phyloP scores from a whole-genome alignment of 2,329 filamentous ascomycete genomes.

The Zymoseptoria brevis region DNA sequence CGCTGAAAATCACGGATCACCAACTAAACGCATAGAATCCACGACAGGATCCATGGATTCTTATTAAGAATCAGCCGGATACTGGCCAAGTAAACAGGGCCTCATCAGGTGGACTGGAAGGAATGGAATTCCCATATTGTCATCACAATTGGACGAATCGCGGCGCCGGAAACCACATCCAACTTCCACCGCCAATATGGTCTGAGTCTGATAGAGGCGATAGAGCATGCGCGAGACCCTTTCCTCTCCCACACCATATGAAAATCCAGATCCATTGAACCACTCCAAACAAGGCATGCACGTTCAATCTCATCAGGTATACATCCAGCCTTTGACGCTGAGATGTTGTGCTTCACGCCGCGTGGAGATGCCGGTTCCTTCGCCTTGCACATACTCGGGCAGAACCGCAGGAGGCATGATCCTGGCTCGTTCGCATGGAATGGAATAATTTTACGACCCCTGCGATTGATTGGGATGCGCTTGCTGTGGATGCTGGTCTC shows the following conservation, averaged over 20 bases:
- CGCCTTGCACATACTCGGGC: not conserved
- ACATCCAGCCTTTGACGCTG: not conserved
- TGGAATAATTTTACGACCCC: not conserved
- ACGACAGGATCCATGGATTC: too few species aligned
- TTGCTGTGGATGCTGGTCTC: not conserved
- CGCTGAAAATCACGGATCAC: too few species aligned
- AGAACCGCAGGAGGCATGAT: not conserved
- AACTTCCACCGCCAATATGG: too few species aligned
- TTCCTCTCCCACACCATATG: not conserved
- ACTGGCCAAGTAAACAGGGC: too few species aligned
- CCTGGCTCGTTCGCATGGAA: not conserved
- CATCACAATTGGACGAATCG: not conserved
- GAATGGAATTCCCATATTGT: not conserved
- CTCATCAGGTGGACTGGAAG: not conserved
- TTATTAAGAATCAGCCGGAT: too few species aligned
- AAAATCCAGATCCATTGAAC: not conserved
- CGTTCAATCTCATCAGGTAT: not conserved
- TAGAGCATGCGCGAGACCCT: not conserved
- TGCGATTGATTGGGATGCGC: not conserved
- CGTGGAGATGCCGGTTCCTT: not conserved
- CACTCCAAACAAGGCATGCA: not conserved
- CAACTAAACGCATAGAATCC: too few species aligned
- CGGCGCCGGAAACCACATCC: not conserved
- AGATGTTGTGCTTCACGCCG: not conserved
- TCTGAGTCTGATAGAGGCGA: not conserved